Evolutionary conservation across 2,329 filamentous ascomycete species (phyloP).

Genomic region (Aureobasidium melanogenum): DNA sequence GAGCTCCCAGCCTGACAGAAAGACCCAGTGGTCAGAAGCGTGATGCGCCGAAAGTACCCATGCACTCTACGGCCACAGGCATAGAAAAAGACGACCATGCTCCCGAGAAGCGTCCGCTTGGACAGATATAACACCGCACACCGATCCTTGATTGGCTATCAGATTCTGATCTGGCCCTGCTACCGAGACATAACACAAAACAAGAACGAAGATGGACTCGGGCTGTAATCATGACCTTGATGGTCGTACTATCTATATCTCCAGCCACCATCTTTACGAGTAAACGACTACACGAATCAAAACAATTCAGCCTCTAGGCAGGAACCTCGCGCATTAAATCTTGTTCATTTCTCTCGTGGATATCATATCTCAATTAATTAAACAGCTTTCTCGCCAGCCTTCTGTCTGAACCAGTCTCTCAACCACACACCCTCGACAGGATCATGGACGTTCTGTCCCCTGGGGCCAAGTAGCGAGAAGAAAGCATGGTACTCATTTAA

Average conservation of each 20-base stretch:
- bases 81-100: neutral
- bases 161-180: neutral
- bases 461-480: neutral
- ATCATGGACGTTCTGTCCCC: slow-evolving; percentile 6
- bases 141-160: neutral
- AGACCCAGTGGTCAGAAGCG: slow-evolving; percentile 37
- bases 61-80: neutral
- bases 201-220: neutral
- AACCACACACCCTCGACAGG: neutral
- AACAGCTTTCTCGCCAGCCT: slow-evolving; percentile 10
- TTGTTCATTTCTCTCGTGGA: neutral
- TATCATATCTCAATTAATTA: neutral
- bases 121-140: neutral
- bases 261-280: neutral
- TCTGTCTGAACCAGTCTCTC: slow-evolving; percentile 11
- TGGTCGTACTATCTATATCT: neutral
- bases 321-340: neutral
- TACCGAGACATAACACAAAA: neutral
- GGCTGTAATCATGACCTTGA: neutral
- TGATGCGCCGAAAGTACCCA: neutral
- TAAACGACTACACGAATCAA: slow-evolving; percentile 1
- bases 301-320: neutral
- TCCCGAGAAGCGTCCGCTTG: neutral
- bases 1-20: slow-evolving; percentile 53
- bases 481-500: neutral